Conservation (phyloP, 1,139 yeast species). For the Saccharomycopsis hybrid region DNA sequence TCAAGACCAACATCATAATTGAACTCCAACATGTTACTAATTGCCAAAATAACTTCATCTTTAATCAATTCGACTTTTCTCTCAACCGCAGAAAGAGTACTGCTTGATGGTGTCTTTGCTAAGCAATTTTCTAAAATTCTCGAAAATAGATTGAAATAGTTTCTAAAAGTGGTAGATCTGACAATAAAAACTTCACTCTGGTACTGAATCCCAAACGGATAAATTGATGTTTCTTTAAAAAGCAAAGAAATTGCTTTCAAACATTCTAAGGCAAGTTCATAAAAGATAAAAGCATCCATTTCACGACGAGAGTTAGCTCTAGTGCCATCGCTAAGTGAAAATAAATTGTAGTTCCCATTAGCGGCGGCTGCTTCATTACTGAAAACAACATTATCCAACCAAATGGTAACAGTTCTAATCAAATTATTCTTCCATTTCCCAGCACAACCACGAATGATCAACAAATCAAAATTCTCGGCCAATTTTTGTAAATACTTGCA, state of each 20-base stretch:
- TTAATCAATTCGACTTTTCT: slow-evolving; percentile 54
- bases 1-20: slow-evolving; percentile 77
- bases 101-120: background rate
- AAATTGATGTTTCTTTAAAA: slow-evolving; percentile 50
- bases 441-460: slow-evolving; percentile 8
- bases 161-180: slow-evolving; percentile 61
- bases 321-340: slow-evolving; percentile 21
- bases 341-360: slow-evolving; percentile 27
- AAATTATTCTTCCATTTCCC: slow-evolving; percentile 14
- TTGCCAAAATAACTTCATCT: slow-evolving; percentile 58
- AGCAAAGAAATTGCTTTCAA: slow-evolving; percentile 52
- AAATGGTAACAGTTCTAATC: slow-evolving; percentile 19
- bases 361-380: slow-evolving; percentile 45
- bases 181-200: slow-evolving; percentile 52
- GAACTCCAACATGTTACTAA: slow-evolving; percentile 63
- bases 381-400: slow-evolving; percentile 24
- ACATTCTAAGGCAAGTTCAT: slow-evolving; percentile 64
- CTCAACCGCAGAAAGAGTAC: slow-evolving; percentile 29
- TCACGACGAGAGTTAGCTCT: slow-evolving; percentile 35
- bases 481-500: slow-evolving; percentile 17
- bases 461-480: slow-evolving; percentile 7
- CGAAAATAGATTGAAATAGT: slow-evolving; percentile 64
- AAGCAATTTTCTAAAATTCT: slow-evolving; percentile 59
- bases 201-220: slow-evolving; percentile 53
- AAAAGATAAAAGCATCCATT: slow-evolving; percentile 41